phyloP scores from a whole-genome alignment of 768 basidiomycete genomes.

The Boletus reticulatus region DNA sequence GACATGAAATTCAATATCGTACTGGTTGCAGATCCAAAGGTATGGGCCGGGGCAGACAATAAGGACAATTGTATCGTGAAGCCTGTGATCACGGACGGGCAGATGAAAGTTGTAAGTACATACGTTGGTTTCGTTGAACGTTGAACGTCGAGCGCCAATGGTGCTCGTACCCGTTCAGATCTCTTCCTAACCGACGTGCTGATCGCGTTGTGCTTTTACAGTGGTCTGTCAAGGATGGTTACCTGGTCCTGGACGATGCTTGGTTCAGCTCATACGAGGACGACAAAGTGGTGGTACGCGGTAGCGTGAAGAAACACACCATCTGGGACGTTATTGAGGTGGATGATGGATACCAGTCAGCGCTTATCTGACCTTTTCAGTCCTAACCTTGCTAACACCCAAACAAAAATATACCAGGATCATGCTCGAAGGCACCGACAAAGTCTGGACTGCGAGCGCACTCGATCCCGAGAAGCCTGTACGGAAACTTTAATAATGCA shows the following conservation, averaged over 20 bases:
- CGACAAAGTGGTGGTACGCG: not conserved
- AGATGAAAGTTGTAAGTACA: too few relatives aligned
- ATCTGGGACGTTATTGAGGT: too few relatives aligned
- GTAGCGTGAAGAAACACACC: not conserved
- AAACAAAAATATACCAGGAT: not conserved
- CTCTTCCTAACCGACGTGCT: not conserved
- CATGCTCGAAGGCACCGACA: too few relatives aligned
- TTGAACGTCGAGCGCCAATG: too few relatives aligned
- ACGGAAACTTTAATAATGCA: not conserved
- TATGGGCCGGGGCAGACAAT: too few relatives aligned
- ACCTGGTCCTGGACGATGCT: not conserved
- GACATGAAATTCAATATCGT: too few relatives aligned
- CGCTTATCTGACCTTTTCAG: not conserved
- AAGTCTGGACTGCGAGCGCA: too few relatives aligned
- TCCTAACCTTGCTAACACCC: not conserved
- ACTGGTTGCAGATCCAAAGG: too few relatives aligned
- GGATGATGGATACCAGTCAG: not conserved
- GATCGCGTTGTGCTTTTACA: not conserved
- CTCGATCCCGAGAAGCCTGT: not conserved
- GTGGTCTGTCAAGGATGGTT: not conserved
- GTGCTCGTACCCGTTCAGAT: not conserved
- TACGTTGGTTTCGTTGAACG: too few relatives aligned
- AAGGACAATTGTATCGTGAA: too few relatives aligned
- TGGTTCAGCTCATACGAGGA: not conserved
- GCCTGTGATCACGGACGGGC: too few relatives aligned